Percentiles rank a stretch among this genome's conserved stretches.
Conservation (phyloP, 1,284 basidiomycete genomes). For the Takashimella koratensis region DNA sequence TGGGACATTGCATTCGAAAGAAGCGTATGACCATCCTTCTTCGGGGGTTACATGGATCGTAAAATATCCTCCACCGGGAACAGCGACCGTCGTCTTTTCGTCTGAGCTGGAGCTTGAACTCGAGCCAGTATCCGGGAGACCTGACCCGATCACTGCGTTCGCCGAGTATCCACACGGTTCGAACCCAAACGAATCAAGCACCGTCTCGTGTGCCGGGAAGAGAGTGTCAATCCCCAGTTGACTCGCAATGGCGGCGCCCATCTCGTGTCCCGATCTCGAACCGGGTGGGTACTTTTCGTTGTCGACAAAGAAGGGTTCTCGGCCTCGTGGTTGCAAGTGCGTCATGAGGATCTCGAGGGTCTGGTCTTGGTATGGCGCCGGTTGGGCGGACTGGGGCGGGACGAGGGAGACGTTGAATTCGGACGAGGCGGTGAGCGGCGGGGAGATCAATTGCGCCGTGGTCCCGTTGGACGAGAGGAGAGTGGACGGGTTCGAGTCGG, state of each 20-base stretch:
- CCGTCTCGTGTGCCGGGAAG: constrained; percentile 73
- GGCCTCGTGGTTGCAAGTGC: constrained; percentile 71
- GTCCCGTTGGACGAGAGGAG: constrained; percentile 15
- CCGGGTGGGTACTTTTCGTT: constrained; percentile 30
- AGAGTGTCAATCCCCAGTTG: constrained; percentile 78
- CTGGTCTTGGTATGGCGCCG: constrained; percentile 60
- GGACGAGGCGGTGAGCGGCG: constrained; percentile 3
- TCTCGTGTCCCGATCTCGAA: constrained; percentile 53
- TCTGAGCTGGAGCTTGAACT: constrained; percentile 11
- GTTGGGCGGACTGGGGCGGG: constrained; percentile 8
- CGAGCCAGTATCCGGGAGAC: constrained; percentile 44
- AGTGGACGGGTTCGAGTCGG: neutral
- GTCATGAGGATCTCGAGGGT: constrained; percentile 99
- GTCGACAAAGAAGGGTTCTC: constrained; percentile 70
- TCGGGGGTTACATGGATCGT: constrained; percentile 99
- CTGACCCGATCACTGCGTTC: constrained; percentile 73
- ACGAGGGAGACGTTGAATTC: constrained; percentile 5
- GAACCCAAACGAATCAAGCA: constrained; percentile 90
- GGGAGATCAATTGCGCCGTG: neutral
- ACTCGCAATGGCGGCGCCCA: constrained; percentile 66
- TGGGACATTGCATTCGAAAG: constrained; percentile 98
- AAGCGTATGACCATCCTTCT: constrained; percentile 93
- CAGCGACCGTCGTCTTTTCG: too few species aligned
- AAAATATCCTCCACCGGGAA: constrained; percentile 83
- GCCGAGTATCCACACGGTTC: constrained; percentile 95